These are phyloP conservation scores for Cryphonectria radicalis DNA, from an alignment of 2,329 filamentous ascomycete genomes.

Conservation along the genomic window DNA sequence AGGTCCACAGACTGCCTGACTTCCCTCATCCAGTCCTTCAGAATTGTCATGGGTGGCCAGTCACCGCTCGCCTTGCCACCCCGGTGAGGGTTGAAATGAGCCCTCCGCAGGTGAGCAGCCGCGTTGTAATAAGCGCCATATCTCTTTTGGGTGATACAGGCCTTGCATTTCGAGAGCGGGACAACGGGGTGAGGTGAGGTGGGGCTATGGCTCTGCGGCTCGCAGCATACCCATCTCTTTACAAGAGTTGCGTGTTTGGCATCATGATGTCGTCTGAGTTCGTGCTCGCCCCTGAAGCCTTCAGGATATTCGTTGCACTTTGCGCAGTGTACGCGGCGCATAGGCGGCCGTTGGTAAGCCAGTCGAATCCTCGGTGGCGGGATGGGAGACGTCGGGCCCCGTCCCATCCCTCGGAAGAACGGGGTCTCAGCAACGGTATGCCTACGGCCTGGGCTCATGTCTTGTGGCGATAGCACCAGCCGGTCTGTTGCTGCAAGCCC, in stretches of 20 bases:
- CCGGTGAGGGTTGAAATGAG: conserved; percentile 60
- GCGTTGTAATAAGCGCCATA: conserved; percentile 65
- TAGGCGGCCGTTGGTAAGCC: conserved; percentile 58
- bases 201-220: conserved; percentile 47
- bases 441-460: conserved; percentile 39
- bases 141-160: conserved; percentile 59
- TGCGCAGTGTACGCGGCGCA: conserved; percentile 75
- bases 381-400: conserved; percentile 49
- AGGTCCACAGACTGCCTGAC: conserved; percentile 54
- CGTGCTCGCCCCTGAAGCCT: conserved; percentile 90
- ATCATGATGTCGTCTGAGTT: conserved; percentile 71
- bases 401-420: conserved; percentile 44
- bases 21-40: conserved; percentile 66
- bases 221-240: conserved; percentile 60
- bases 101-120: conserved; percentile 60
- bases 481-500: conserved; percentile 36
- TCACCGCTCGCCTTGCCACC: conserved; percentile 62
- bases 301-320: conserved; percentile 82
- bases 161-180: conserved; percentile 59
- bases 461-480: conserved; percentile 38
- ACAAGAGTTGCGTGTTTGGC: conserved; percentile 60
- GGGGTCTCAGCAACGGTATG: conserved; percentile 55
- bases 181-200: conserved; percentile 53
- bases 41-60: conserved; percentile 61
- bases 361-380: conserved; percentile 45